Percentiles rank a stretch among this genome's conserved stretches.
These are phyloP conservation scores for Xylaria grammica DNA, from an alignment of 495 filamentous ascomycete species.

Conservation along the genomic window DNA sequence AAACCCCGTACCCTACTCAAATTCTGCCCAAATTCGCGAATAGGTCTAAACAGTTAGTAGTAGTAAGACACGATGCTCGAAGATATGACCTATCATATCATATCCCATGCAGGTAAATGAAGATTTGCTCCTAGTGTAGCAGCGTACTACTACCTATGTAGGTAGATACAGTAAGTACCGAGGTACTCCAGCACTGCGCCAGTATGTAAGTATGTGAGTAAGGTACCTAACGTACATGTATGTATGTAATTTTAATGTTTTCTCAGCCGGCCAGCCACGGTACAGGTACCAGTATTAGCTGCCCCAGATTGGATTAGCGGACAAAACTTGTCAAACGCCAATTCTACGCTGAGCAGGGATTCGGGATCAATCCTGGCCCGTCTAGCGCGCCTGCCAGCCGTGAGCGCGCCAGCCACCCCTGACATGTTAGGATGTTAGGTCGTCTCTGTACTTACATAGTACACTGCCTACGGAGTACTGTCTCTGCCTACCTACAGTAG, in stretches of 20 bases:
- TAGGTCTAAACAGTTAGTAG: neutral
- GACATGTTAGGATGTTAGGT: too few species aligned
- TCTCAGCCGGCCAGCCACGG: neutral
- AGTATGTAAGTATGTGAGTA: too few species aligned
- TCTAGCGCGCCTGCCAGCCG: conserved; percentile 21
- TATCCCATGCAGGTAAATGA: neutral
- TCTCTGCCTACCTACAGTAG: too few species aligned
- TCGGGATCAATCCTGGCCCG: conserved; percentile 5
- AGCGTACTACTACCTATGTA: too few species aligned
- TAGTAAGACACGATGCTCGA: neutral
- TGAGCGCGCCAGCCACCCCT: conserved; percentile 10
- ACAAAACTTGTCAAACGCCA: neutral
- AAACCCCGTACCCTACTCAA: too few species aligned
- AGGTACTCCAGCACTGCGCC: neutral
- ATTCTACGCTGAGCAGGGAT: neutral
- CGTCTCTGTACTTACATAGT: too few species aligned
- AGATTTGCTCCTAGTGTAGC: neutral
- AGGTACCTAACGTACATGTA: neutral
- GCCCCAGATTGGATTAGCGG: conserved; percentile 3
- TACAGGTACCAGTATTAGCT: neutral
- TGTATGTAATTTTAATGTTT: neutral
- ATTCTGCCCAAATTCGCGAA: neutral
- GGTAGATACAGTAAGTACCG: neutral
- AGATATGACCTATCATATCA: neutral
- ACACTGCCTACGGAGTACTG: too few species aligned